Base-by-base conservation (phyloP, 169 alveolate species). In the Plasmodium vinckei region DNA sequence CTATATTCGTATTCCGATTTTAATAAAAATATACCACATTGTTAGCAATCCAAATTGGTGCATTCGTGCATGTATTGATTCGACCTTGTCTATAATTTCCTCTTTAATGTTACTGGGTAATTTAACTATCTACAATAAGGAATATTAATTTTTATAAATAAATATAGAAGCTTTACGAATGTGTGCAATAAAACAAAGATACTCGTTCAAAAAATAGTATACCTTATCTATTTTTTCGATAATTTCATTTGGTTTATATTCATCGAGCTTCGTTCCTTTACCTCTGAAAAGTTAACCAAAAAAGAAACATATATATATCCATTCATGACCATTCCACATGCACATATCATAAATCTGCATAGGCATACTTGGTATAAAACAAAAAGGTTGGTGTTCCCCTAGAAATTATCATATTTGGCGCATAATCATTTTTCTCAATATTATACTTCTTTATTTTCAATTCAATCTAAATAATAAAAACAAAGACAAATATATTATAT, bases 301-400 rank as follows among this genome's bases (percentile, higher is more conserved):
- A n/a, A 42, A 0, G n/a, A 19, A 49, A 54, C 9, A 63, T 10
- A 63, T 54, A 77, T 63, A 57, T 15, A 73, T 47, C 42, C 6
- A 44, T 60, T 42, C 21, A 7, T 69, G 56, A 19, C n/a, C 77
- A 69, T 19, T 19, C 13, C 23, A 13, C 21, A 68, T 46, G 39
- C 54, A 21, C 54, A 65, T 33, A n/a, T 61, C 25, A 51, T 39
- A 23, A 19, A 21, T 39, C 17, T 25, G 21, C 21, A 39, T 53
- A 71, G n/a, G 3, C 57, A 70, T 77, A 77, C 88, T 77, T 64
- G 77, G 63, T 73, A 68, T 77, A 77, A 63, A 33, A 69, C 19
- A 77, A 64, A 77, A 77, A 77, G 46, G 88, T 77, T 3, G 88
- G 88, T 19, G 88, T 77, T 25, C 88, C 88, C 61, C 88, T 77